phyloP scores from a whole-genome alignment of 2,329 filamentous ascomycete genomes.

The Fusarium praegraminearum region DNA sequence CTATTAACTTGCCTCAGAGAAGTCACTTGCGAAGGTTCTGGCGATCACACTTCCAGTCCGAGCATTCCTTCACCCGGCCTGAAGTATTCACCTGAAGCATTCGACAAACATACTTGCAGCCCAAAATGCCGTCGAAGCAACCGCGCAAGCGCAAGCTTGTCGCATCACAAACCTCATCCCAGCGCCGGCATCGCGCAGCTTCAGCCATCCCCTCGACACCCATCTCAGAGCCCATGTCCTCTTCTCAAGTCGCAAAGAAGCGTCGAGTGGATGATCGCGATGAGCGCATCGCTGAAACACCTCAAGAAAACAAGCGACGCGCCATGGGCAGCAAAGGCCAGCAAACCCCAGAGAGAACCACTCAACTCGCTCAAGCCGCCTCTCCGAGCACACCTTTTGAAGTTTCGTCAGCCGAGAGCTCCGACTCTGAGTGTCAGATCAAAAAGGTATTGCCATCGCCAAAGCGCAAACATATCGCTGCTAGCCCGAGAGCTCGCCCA shows the following conservation, averaged over 20 bases:
- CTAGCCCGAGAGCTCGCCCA: constrained; percentile 5
- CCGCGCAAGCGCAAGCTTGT: not conserved
- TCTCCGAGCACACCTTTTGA: constrained; percentile 37
- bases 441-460: constrained; percentile 13
- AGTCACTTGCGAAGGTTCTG: not conserved
- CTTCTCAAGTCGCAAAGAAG: constrained; percentile 10
- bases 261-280: not conserved
- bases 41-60: not conserved
- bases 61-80: not conserved
- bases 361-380: constrained; percentile 10
- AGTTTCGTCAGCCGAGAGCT: constrained; percentile 37
- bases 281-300: constrained; percentile 27
- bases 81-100: not conserved
- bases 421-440: constrained; percentile 35
- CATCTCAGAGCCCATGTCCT: constrained; percentile 1
- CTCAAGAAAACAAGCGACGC: not conserved
- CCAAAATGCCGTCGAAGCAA: not conserved
- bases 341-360: constrained; percentile 3
- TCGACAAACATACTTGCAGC: not conserved
- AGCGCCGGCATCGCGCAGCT: not conserved
- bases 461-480: constrained; percentile 25
- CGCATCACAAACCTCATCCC: not conserved
- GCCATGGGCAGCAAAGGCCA: not conserved
- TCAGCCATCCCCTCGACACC: constrained; percentile 15
- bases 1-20: no score